Percentiles rank a stretch among this genome's conserved stretches.
Evolutionary conservation across 2,329 filamentous ascomycete species (phyloP).

Genomic region (Neocatenulostroma microsporum): DNA sequence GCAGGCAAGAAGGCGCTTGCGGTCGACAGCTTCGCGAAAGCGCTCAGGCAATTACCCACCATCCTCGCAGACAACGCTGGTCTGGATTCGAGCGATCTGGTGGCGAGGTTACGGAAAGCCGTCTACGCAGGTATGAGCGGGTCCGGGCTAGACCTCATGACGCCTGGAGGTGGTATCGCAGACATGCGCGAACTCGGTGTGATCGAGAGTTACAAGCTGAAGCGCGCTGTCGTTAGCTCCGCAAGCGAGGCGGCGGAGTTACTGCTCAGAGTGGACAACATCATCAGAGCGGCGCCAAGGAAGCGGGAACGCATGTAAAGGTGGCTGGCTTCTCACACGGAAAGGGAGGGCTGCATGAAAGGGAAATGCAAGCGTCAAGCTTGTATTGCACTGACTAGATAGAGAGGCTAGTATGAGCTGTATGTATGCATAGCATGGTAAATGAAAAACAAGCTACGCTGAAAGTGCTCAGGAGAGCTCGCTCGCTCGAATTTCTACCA

Average conservation of each 20-base stretch:
- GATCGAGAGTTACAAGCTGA: slow-evolving; percentile 97
- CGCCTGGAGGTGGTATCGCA: slow-evolving; percentile 81
- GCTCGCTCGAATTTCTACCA: too few relatives aligned
- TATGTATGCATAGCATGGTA: too few relatives aligned
- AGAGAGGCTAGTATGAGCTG: too few relatives aligned
- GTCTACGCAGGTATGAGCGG: slow-evolving; percentile 93
- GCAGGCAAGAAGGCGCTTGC: slow-evolving; percentile 96
- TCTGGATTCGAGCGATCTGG: slow-evolving; percentile 88
- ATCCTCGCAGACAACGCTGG: slow-evolving; percentile 97
- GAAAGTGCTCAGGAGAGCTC: too few relatives aligned
- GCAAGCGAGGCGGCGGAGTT: slow-evolving; percentile 96
- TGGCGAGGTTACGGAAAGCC: slow-evolving; percentile 81
- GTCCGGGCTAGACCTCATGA: slow-evolving; percentile 81
- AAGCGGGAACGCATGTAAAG: slow-evolving; percentile 65
- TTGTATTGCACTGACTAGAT: too few relatives aligned
- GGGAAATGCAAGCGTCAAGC: neutral
- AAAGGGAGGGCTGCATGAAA: neutral
- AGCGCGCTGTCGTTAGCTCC: slow-evolving; percentile 93
- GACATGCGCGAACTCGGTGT: slow-evolving; percentile 96
- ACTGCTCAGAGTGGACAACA: slow-evolving; percentile 90
- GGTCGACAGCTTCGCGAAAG: slow-evolving; percentile 80
- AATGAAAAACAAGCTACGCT: too few relatives aligned
- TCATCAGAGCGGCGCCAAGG: slow-evolving; percentile 87
- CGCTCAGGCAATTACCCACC: slow-evolving; percentile 86
- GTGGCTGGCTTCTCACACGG: neutral